These are phyloP conservation scores for Takashimella koratensis DNA, from an alignment of 1,284 basidiomycete genomes.

Conservation along the genomic window DNA sequence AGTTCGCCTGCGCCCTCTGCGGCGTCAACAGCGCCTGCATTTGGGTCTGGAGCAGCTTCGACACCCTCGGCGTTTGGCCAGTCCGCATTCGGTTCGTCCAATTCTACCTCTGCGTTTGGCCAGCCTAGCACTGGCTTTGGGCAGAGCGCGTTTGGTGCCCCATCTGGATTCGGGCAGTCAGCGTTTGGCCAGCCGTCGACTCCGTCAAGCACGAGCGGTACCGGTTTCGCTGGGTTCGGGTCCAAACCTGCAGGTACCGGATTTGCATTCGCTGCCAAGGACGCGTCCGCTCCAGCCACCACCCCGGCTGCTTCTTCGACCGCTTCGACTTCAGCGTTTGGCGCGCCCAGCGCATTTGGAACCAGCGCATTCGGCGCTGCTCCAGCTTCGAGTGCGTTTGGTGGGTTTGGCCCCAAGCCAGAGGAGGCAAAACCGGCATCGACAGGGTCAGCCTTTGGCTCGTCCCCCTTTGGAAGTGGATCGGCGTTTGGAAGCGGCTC, in stretches of 20 bases:
- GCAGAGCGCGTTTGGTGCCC: conserved; percentile 4
- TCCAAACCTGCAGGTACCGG: neutral
- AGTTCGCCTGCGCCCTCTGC: neutral
- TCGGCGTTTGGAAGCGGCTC: conserved; percentile 11
- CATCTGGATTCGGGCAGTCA: conserved; percentile 4
- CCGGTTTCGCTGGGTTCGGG: no score
- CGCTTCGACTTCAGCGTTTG: conserved; percentile 7
- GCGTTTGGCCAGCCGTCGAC: conserved; percentile 16
- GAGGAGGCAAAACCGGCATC: neutral
- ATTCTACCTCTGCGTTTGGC: conserved; percentile 13
- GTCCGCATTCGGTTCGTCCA: conserved; percentile 1
- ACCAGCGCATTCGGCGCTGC: neutral
- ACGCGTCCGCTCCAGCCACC: neutral
- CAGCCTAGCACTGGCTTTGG: conserved; percentile 24
- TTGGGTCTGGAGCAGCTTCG: neutral
- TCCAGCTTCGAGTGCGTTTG: conserved; percentile 1
- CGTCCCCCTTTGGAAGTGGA: conserved; percentile 6
- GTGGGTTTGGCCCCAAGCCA: neutral
- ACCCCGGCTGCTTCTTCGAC: neutral
- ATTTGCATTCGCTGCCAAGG: neutral
- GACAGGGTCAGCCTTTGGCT: neutral
- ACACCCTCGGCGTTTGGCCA: conserved; percentile 4
- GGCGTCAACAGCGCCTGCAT: neutral
- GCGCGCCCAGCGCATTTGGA: neutral
- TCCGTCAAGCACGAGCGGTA: no score